These are phyloP conservation scores for Selaginella tamariscina DNA, from an alignment of 75 land plant species.

Conservation along the genomic window DNA sequence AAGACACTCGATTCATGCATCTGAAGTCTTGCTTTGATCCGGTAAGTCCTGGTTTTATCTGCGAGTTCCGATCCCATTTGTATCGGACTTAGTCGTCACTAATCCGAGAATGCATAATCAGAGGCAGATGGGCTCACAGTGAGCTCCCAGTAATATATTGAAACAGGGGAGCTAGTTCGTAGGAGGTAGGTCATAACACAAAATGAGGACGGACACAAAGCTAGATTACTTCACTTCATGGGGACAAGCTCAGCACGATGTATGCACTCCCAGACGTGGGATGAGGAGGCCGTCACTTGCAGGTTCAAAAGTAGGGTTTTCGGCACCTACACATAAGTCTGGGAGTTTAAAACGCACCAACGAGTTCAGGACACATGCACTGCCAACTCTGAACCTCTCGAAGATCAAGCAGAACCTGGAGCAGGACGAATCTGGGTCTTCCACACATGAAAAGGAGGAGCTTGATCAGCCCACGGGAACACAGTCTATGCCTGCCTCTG, in stretches of 20 bases:
- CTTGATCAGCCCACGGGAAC: neutral
- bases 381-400: constrained; percentile 26
- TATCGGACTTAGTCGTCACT: no score
- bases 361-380: neutral
- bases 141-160: no score
- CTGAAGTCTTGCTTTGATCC: no score
- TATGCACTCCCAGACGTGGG: neutral
- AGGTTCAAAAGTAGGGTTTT: neutral
- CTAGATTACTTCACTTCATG: neutral
- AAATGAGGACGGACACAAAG: neutral
- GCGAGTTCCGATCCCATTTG: no score
- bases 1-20: no score
- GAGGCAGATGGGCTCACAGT: no score
- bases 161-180: no score
- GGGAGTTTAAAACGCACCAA: neutral
- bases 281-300: neutral
- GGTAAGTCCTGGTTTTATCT: no score
- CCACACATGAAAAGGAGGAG: constrained; percentile 6
- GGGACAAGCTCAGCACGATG: neutral
- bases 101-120: no score
- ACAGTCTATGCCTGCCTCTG: neutral
- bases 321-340: neutral
- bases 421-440: constrained; percentile 12
- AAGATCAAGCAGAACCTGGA: constrained; percentile 20
- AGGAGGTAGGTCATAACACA: no score